phyloP scores from a whole-genome alignment of 208 protist species.

The Trypanosoma brucei region DNA sequence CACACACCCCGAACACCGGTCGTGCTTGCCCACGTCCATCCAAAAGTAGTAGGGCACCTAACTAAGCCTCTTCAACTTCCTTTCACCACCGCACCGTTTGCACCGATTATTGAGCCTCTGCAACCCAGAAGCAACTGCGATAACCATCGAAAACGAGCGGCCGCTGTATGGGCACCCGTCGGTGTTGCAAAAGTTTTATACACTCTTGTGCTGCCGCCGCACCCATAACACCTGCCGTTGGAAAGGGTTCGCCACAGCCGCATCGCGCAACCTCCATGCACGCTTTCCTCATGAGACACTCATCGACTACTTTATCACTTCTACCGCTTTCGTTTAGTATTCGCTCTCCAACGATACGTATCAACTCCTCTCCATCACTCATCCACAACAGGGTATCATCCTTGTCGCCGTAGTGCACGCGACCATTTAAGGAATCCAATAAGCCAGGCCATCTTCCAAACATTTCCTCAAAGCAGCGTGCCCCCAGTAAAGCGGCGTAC shows the following conservation, averaged over 20 bases:
- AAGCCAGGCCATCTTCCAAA: conserved; percentile 5
- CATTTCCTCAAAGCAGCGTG: conserved; percentile 19
- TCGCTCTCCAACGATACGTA: conserved; percentile 6
- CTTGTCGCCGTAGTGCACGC: background rate
- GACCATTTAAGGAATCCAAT: too few species aligned
- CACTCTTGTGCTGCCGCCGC: conserved; percentile 93
- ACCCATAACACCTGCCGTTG: conserved; percentile 88
- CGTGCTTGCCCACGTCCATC: too few species aligned
- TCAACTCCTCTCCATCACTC: conserved; percentile 14
- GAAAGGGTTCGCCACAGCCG: conserved; percentile 83
- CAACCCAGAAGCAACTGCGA: conserved; percentile 31
- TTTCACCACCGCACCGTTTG: too few species aligned
- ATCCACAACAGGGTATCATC: conserved; percentile 4
- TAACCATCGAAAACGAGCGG: conserved; percentile 93
- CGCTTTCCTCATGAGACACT: conserved; percentile 11
- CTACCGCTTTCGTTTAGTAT: background rate
- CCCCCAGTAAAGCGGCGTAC: conserved; percentile 17
- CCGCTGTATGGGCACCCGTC: conserved; percentile 82
- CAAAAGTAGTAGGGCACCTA: too few species aligned
- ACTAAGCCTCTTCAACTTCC: too few species aligned
- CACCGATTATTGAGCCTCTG: background rate
- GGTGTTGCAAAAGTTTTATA: conserved; percentile 93
- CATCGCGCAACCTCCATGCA: conserved; percentile 72
- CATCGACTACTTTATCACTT: background rate
- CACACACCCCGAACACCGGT: too few species aligned